Base-by-base conservation (phyloP, 1,284 basidiomycete genomes). In the Microstroma glucosiphilum region DNA sequence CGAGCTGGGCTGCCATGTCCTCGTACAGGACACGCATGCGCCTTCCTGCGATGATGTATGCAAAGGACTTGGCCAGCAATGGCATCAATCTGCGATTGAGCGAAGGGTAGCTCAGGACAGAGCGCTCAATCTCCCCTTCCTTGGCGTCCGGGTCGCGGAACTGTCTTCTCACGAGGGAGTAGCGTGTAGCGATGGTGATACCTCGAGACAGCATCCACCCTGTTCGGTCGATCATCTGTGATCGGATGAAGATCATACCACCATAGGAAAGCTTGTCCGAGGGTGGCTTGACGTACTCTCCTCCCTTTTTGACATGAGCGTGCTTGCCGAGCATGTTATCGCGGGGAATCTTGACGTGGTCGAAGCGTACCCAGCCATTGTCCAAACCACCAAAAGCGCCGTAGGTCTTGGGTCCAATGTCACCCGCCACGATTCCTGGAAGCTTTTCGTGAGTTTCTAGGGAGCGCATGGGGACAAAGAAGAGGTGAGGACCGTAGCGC, bases 191-290 rank as follows among this genome's bases (percentile, higher is more conserved):
- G 54, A 90, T 84, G 0, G 89, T 89, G 0, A 84, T 84, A 60
- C 85, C 89, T 86, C 76, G 60, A 11, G 85, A 86, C 9, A 86
- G 83, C 2, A 81, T 78, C 84, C 86, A 87, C 0, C 85, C 87
- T 8, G 84, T 83, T 12, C 71, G 63, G 2, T 83, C 82, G 17
- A 88, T 83, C 86, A 90, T 75, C 87, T 72, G 68, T 6, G 66
- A 70, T 15, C 76, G 75, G 53, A 80, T 80, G 62, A 75, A 80
- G 60, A 80, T 72, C 80, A 80, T 80, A 6, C 89, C 88, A 58
- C 88, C 88, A 72, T 89, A 91, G 40, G 85, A 87, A 12, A 90
- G 80, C 76, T 89, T 90, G 2, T 86, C 83, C 69, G 88, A 87
- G 15, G 86, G 86, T 15, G 89, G 89, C 66, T 83, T 82, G 37